Evolutionary conservation across 2,329 filamentous ascomycete species (phyloP), one percentile per base, ranked within the genome.

Genomic region (Pseudogymnoascus sp.): DNA sequence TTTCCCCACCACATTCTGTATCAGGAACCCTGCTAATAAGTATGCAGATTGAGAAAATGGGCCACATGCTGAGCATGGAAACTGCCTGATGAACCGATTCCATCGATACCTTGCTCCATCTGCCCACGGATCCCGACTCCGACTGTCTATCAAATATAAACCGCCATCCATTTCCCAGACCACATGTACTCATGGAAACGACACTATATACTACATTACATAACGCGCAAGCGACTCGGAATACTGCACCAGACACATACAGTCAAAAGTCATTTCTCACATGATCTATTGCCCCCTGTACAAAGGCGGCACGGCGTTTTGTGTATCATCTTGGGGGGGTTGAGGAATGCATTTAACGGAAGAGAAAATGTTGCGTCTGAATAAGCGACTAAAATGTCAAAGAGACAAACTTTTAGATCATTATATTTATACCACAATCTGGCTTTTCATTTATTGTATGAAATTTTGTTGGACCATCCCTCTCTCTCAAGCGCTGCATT

Each of bases 11-110:
- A 20, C 7, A 15, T 22, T 59, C 20, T 15, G 11, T 6, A n/a
- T 18, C 25, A 12, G 3, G 53, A 20, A 15, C 60, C 6, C 58
- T 36, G 57, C 62, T 64, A 57, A 62, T 18, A n/a, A 36, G 4
- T 4, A 8, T 18, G 6, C 63, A 91, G 88, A 92, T 94, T 65
- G 87, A 90, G 66, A 91, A 91, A 73, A 93, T 94, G 89, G 89
- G 90, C 8, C 89, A 94, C 69, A 86, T 93, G 84, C 71, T 89
- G 38, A 58, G 57, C 33, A 58, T 58, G 57, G 57, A 58, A n/a
- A 33, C n/a, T 53, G 28, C 28, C 2, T 53, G 4, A 53, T 53
- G 18, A 47, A 33, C n/a, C 4, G 9, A 33, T 11, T 20, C 15
- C 4, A 14, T 22, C 28, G n/a, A 53, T 53, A 33, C 47, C 25